Percentiles rank a stretch among this genome's conserved stretches.
phyloP scores from a whole-genome alignment of 768 basidiomycete genomes.

The Calvatia gigantea region DNA sequence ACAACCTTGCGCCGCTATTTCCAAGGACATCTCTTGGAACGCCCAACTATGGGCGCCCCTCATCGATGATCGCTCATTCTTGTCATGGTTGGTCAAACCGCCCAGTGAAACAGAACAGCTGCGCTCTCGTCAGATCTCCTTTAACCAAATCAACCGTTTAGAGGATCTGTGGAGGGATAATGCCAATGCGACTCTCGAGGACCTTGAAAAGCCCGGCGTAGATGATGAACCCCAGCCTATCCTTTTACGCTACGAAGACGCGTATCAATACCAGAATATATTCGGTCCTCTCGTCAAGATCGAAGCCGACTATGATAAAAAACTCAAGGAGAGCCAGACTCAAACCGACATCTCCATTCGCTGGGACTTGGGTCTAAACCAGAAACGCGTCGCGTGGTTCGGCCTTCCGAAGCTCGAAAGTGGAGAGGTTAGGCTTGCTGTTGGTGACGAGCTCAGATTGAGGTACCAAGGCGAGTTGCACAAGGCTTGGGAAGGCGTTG shows the following conservation, averaged over 20 bases:
- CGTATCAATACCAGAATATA: constrained; percentile 99
- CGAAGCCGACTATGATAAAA: constrained; percentile 98
- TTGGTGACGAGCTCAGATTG: constrained; percentile 91
- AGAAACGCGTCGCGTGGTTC: constrained; percentile 99
- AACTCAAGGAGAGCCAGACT: constrained; percentile 96
- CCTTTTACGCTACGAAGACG: constrained; percentile 90
- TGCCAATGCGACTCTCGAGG: constrained; percentile 89
- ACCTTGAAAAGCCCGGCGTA: constrained; percentile 94
- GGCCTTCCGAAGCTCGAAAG: constrained; percentile 94
- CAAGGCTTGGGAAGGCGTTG: constrained; percentile 95
- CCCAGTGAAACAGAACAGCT: constrained; percentile 96
- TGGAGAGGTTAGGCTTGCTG: constrained; percentile 94
- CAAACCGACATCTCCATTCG: constrained; percentile 94
- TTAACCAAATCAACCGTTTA: constrained; percentile 93
- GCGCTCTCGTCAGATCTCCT: constrained; percentile 94
- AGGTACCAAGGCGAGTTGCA: constrained; percentile 87
- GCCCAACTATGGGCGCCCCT: constrained; percentile 96
- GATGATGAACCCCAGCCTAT: constrained; percentile 98
- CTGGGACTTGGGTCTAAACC: constrained; percentile 98
- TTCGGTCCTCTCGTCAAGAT: constrained; percentile 99
- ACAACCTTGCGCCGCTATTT: constrained; percentile 96
- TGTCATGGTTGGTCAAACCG: constrained; percentile 99
- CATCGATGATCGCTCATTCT: constrained; percentile 96
- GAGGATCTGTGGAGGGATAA: constrained; percentile 99
- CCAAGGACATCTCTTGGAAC: constrained; percentile 99